These are phyloP conservation scores for Mortierella claussenii DNA, from an alignment of 192 early-diverging fungal genomes.

Conservation along the genomic window DNA sequence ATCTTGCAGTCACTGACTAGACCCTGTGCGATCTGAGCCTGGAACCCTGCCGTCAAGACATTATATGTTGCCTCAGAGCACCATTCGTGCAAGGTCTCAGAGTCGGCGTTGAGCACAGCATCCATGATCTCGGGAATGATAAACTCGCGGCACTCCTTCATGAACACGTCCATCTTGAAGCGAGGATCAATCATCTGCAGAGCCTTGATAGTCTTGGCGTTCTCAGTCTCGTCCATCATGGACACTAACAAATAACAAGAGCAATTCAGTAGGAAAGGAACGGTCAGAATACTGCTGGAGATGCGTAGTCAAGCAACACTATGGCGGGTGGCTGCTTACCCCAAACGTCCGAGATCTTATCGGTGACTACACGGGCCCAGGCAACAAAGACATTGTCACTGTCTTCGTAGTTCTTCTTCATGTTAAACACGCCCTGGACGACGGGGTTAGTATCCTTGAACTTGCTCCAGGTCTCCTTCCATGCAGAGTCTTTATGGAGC, in stretches of 20 bases:
- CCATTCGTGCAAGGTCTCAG: conserved; percentile 87
- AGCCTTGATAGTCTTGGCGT: conserved; percentile 86
- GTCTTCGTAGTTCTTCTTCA: conserved; percentile 86
- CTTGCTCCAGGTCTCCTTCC: conserved; percentile 91
- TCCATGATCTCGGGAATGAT: conserved; percentile 97
- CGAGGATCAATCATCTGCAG: conserved; percentile 87
- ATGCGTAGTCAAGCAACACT: no score
- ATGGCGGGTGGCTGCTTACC: no score
- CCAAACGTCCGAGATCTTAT: conserved; percentile 79
- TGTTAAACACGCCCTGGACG: conserved; percentile 82
- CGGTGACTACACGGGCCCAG: conserved; percentile 78
- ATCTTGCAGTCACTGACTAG: conserved; percentile 95
- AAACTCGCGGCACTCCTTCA: conserved; percentile 91
- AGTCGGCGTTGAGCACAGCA: conserved; percentile 89
- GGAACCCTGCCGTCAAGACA: conserved; percentile 84
- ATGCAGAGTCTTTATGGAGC: conserved; percentile 86
- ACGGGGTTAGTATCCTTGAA: conserved; percentile 91
- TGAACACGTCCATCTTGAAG: conserved; percentile 87
- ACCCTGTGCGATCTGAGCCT: conserved; percentile 86
- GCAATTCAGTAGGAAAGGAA: background rate
- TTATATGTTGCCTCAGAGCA: conserved; percentile 93
- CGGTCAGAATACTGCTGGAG: no score
- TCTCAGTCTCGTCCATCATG: conserved; percentile 93
- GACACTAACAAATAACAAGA: conserved; percentile 56
- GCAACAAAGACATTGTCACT: conserved; percentile 88